Conservation (phyloP, 257 asterid species). For the Lantana camara region DNA sequence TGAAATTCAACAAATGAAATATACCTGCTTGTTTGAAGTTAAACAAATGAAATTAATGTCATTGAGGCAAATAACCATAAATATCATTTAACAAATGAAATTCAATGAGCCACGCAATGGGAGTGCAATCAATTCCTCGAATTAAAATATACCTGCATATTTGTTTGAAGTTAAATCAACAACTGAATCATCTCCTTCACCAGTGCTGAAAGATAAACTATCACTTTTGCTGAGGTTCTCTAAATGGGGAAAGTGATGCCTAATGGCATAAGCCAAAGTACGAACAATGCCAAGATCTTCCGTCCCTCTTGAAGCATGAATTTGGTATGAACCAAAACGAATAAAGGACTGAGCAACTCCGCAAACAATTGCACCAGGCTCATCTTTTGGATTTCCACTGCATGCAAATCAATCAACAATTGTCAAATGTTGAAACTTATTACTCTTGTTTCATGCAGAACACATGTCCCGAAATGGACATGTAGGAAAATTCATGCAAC, state of each 20-base stretch:
- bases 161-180: conserved; percentile 97
- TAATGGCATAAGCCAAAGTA: conserved; percentile 76
- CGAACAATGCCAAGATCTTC: conserved; percentile 77
- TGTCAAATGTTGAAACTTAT: conserved; percentile 14
- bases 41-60: too few species aligned
- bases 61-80: not conserved
- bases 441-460: too few species aligned
- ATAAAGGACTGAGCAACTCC: conserved; percentile 91
- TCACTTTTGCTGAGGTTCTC: conserved; percentile 82
- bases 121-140: conserved; percentile 23
- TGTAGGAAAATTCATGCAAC: not conserved
- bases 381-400: conserved; percentile 98
- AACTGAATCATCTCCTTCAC: conserved; percentile 76
- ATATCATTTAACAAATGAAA: not conserved
- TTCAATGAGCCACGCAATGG: not conserved
- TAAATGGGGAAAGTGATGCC: conserved; percentile 85
- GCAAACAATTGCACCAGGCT: conserved; percentile 97
- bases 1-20: not conserved
- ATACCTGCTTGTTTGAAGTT: too few species aligned
- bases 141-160: conserved; percentile 67
- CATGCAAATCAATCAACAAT: conserved; percentile 26
- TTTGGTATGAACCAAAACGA: conserved; percentile 95
- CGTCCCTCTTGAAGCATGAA: conserved; percentile 87
- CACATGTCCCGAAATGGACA: conserved; percentile 11
- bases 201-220: conserved; percentile 78